These are phyloP conservation scores for Epichloe baconii DNA, from an alignment of 2,329 filamentous ascomycete genomes.

Conservation along the genomic window DNA sequence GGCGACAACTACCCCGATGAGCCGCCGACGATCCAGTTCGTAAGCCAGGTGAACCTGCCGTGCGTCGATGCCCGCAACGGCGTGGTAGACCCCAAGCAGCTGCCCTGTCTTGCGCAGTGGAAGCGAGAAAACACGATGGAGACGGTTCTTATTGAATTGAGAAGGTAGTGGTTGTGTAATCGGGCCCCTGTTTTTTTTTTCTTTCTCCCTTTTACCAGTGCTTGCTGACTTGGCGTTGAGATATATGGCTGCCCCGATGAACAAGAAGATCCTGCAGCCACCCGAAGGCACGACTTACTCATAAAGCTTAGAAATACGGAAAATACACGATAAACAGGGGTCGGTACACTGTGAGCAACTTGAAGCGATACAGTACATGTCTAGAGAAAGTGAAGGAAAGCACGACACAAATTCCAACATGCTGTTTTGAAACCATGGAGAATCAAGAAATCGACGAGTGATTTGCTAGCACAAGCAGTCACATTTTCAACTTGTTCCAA, in stretches of 20 bases:
- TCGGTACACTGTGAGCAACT: neutral
- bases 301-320: constrained; percentile 9
- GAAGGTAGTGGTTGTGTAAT: constrained; percentile 39
- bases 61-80: constrained; percentile 76
- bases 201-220: neutral
- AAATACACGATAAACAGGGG: neutral
- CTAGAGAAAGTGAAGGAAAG: neutral
- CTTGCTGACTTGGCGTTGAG: constrained; percentile 36
- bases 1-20: constrained; percentile 77
- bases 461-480: neutral
- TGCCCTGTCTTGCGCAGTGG: constrained; percentile 82
- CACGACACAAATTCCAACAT: neutral
- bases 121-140: constrained; percentile 92
- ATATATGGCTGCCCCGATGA: constrained; percentile 80
- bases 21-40: constrained; percentile 82
- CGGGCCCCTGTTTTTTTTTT: neutral
- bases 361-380: neutral
- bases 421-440: neutral
- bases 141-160: constrained; percentile 75
- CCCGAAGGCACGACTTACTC: constrained; percentile 58
- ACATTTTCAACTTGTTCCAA: neutral
- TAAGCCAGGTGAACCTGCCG: constrained; percentile 91
- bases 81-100: constrained; percentile 68
- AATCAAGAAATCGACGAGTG: neutral
- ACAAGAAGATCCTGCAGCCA: constrained; percentile 94